phyloP scores from a whole-genome alignment of 306 rosid genomes.

The Delonix regia region DNA sequence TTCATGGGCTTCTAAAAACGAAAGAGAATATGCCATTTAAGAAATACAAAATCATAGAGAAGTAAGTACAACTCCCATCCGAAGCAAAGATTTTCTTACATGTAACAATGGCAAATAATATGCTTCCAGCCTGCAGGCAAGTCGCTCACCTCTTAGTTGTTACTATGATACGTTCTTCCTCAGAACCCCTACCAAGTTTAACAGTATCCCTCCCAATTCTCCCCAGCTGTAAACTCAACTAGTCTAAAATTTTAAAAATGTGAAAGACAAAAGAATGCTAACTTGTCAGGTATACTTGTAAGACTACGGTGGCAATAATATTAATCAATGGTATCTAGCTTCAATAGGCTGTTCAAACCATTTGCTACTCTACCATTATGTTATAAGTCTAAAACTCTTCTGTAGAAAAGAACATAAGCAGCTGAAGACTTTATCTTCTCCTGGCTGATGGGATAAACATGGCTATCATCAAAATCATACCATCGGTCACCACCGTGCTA shows the following conservation, averaged over 20 bases:
- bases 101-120: constrained; percentile 45
- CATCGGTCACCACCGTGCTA: constrained; percentile 95
- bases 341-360: constrained; percentile 38
- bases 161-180: constrained; percentile 49
- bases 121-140: constrained; percentile 39
- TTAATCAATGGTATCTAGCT: constrained; percentile 42
- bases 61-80: constrained; percentile 35
- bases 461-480: constrained; percentile 95
- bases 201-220: constrained; percentile 34
- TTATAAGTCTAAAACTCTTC: constrained; percentile 69
- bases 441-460: constrained; percentile 72
- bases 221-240: constrained; percentile 41
- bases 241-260: constrained; percentile 30
- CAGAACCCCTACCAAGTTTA: constrained; percentile 37
- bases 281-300: constrained; percentile 43
- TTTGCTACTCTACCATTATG: constrained; percentile 40
- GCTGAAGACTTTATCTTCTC: constrained; percentile 97
- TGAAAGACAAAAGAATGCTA: constrained; percentile 49
- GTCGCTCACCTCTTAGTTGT: constrained; percentile 43
- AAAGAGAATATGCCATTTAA: constrained; percentile 16
- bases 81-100: constrained; percentile 40
- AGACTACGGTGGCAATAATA: constrained; percentile 45
- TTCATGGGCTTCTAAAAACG: not conserved
- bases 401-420: constrained; percentile 95
- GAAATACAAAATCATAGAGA: constrained; percentile 38